Evolutionary conservation across 495 filamentous ascomycete genomes (phyloP).

Genomic region (Hyaloscypha hepaticicola): DNA sequence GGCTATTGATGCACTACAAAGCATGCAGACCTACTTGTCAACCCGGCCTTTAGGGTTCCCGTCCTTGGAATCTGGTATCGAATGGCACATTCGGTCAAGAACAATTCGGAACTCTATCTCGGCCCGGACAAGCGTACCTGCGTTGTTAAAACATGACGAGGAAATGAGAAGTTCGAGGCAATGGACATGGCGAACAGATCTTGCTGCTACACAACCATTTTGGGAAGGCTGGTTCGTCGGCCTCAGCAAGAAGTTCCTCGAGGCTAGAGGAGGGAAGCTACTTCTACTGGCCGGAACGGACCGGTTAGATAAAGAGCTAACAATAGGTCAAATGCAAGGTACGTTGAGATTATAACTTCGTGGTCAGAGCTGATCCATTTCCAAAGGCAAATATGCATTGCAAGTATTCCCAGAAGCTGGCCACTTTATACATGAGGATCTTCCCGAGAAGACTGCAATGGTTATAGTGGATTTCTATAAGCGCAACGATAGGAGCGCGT

Average conservation of each 20-base stretch:
- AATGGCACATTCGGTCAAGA: slow-evolving; percentile 91
- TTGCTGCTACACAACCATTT: slow-evolving; percentile 80
- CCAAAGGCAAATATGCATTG: slow-evolving; percentile 85
- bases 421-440: slow-evolving; percentile 95
- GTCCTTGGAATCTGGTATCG: slow-evolving; percentile 73
- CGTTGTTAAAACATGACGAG: slow-evolving; percentile 51
- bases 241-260: slow-evolving; percentile 84
- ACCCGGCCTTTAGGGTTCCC: slow-evolving; percentile 79
- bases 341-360: slow-evolving; percentile 18
- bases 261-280: slow-evolving; percentile 81
- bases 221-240: slow-evolving; percentile 95
- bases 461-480: slow-evolving; percentile 86
- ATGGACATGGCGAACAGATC: slow-evolving; percentile 86
- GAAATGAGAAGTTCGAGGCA: slow-evolving; percentile 32
- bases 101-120: slow-evolving; percentile 81
- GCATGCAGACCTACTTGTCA: slow-evolving; percentile 88
- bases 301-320: slow-evolving; percentile 88
- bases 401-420: slow-evolving; percentile 94
- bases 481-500: slow-evolving; percentile 78
- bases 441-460: slow-evolving; percentile 81
- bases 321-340: slow-evolving; percentile 98
- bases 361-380: neutral
- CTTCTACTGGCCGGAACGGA: slow-evolving; percentile 92
- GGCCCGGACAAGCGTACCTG: slow-evolving; percentile 84
- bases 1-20: slow-evolving; percentile 86